Base-by-base conservation (phyloP, 495 filamentous ascomycete genomes). In the Rhizodiscina lignyota region DNA sequence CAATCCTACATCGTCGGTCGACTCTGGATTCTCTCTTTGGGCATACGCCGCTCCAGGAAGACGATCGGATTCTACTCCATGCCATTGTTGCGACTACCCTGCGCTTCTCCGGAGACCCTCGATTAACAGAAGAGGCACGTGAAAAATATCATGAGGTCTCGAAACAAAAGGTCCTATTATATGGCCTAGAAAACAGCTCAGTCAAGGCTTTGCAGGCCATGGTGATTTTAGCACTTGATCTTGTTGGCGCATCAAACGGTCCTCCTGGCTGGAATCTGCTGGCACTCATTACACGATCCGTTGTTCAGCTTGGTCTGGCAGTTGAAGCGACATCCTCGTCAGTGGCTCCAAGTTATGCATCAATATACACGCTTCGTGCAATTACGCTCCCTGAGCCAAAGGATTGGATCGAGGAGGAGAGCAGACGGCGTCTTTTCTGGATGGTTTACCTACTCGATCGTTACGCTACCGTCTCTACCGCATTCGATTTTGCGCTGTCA, bases 401-500 rank as follows among this genome's bases (percentile, higher is more conserved):
- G 23, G 79, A 82, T 30, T 92, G 81, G 60, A 78, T 87, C 38
- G 84, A 93, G 51, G 83, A 92, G 34, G 84, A 93, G 48, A 76
- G 81, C 30, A 62, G 82, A 27, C 63, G 84, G 27, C 64, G 84
- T 4, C 59, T 92, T 1, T 91, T 93, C 59, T 93, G 84, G 84
- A 86, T 84, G 79, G 75, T 91, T 19, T 93, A 89, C 47, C 51
- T 91, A 19, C 64, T 93, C 22, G 84, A 93, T 54, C 66, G 85
- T 27, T 91, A 89, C 45, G 83, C 84, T 1, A 91, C 83, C 1
- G 70, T 91, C 30, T 76, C 82, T 0, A 93, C 84, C 0, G 81
- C 83, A 2, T 89, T 93, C 43, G 82, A 92, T 50, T 86, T 93
- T 53, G 80, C 79, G 2, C 57, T 93, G 32, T 76, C 83, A 41